These are phyloP conservation scores for Carex cristatella DNA, from an alignment of 176 grass and related monocot genomes.

Conservation along the genomic window DNA sequence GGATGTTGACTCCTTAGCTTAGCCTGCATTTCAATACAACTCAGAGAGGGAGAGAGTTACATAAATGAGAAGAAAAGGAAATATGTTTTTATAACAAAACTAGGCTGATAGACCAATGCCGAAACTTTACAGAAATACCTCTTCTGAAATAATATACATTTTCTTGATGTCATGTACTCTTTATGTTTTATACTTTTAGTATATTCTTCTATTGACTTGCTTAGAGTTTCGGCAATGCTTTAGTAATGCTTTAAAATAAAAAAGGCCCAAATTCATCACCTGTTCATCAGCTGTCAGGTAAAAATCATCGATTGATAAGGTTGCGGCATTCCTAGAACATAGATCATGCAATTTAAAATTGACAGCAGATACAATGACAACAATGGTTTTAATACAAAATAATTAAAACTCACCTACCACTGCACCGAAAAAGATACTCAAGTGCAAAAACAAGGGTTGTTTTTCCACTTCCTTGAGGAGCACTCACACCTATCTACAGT, in stretches of 20 bases:
- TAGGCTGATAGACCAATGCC: neutral
- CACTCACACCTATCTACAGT: conserved; percentile 82
- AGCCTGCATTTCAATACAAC: conserved; percentile 39
- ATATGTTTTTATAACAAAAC: neutral
- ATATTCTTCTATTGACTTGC: neutral
- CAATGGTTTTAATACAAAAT: conserved; percentile 17
- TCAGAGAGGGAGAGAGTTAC: neutral
- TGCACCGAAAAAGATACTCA: conserved; percentile 65
- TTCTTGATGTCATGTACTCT: neutral
- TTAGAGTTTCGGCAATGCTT: neutral
- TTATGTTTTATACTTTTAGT: neutral
- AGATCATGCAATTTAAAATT: neutral
- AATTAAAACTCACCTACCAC: conserved; percentile 56
- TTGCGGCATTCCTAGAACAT: conserved; percentile 51
- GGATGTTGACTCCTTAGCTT: conserved; percentile 65
- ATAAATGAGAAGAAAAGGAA: neutral
- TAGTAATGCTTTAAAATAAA: neutral
- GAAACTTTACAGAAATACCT: neutral
- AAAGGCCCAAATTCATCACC: conserved; percentile 33
- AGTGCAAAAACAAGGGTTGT: conserved; percentile 96
- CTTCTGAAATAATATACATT: neutral
- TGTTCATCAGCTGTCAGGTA: conserved; percentile 87
- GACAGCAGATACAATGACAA: neutral
- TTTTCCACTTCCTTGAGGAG: conserved; percentile 96
- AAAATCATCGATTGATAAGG: conserved; percentile 94